A percentile compares a stretch with the other conserved stretches of the same genome.
Conservation (phyloP, 73 alveolate genomes). For the Paramecium biaurelia region DNA sequence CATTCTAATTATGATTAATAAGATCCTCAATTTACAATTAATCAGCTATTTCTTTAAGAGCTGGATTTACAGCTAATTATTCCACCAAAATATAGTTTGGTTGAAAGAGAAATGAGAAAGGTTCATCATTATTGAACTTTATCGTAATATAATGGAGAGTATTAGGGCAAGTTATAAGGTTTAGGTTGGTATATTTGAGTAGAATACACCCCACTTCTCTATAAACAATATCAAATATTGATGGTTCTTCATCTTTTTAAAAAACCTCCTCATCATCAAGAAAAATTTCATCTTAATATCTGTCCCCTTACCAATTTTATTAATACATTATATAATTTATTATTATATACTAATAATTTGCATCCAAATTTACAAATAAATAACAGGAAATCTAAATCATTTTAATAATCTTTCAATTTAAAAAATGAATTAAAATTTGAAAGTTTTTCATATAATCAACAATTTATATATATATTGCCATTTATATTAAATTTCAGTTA, state of each 20-base stretch:
- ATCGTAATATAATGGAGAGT: not conserved
- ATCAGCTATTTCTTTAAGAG: not conserved
- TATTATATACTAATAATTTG: not conserved
- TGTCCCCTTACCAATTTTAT: not conserved
- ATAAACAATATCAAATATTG: not conserved
- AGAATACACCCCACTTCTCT: not conserved
- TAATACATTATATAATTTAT: not conserved
- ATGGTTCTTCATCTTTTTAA: not conserved
- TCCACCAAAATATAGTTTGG: not conserved
- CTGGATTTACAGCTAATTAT: not conserved
- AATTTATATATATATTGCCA: too few species aligned
- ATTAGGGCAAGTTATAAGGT: not conserved
- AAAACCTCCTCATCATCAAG: not conserved
- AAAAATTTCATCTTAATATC: not conserved
- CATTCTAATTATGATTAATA: not conserved
- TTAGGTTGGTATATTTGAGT: not conserved
- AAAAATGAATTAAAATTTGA: not conserved
- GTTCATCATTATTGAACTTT: not conserved
- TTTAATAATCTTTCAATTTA: not conserved
- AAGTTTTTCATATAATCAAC: not conserved
- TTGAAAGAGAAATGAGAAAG: not conserved
- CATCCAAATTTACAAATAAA: not conserved
- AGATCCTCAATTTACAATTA: not conserved
- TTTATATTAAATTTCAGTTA: too few species aligned
- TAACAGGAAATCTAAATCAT: not conserved